phyloP scores from a whole-genome alignment of 2,329 filamentous ascomycete species.

The Cladobotryum mycophilum region DNA sequence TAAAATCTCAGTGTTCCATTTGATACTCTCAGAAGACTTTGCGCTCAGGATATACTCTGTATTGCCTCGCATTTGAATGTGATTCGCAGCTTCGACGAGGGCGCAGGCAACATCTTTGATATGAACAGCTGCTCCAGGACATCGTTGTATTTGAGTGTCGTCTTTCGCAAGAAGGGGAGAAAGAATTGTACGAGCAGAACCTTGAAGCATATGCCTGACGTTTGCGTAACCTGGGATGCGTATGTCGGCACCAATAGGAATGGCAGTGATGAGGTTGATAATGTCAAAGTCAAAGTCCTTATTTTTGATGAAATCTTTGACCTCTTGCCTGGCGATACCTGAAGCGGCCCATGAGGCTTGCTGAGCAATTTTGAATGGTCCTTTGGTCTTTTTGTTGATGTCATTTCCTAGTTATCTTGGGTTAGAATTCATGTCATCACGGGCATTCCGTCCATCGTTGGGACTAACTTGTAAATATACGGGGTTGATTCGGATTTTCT shows the following conservation, averaged over 20 bases:
- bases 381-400: conserved; percentile 3
- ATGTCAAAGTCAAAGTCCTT: conserved; percentile 8
- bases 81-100: conserved; percentile 11
- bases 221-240: conserved; percentile 3
- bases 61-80: conserved; percentile 11
- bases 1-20: conserved; percentile 9
- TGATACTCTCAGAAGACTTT: conserved; percentile 10
- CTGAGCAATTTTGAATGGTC: conserved; percentile 8
- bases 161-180: conserved; percentile 6
- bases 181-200: conserved; percentile 5
- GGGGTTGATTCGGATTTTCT: conserved; percentile 8
- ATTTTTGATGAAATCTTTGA: conserved; percentile 1
- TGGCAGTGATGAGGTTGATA: conserved; percentile 13
- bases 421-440: background rate
- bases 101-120: conserved; percentile 14
- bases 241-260: conserved; percentile 12
- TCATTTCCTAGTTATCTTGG: background rate
- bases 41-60: conserved; percentile 14
- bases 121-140: conserved; percentile 13
- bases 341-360: conserved; percentile 15
- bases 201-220: conserved; percentile 3
- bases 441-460: background rate
- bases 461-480: conserved; percentile 10
- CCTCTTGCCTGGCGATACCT: conserved; percentile 5
- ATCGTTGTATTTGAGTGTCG: conserved; percentile 7